Evolutionary conservation across 306 rosid species (phyloP), one percentile per base, ranked within the genome.

Genomic region (Begonia peltatifolia): DNA sequence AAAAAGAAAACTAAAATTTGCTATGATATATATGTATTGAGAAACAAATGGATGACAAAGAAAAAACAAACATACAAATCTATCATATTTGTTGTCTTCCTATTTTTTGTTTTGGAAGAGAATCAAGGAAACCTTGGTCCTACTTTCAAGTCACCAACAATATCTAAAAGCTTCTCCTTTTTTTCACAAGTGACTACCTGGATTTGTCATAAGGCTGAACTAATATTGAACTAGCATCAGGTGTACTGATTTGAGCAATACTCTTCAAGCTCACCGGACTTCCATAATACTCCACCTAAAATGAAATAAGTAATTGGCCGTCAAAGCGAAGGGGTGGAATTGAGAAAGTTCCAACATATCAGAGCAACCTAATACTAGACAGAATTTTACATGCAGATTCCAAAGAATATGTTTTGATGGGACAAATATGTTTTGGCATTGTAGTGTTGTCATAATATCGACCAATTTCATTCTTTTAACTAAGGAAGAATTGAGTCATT

Each of bases 281-380:
- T 56, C 99, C 99, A 63, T 92, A 92, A 68, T 92, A 92, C 54
- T 92, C 96, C 63, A 92, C 99, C 99, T 86, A 73, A 74, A 70
- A 73, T 49, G 69, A 36, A 57, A 52, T 9, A 44, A 44, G 3
- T 2, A 44, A 44, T 6, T 44, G 12, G 14, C 48, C 14, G 14
- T n/a, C 12, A n/a, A n/a, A 44, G n/a, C 48, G 1, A 4, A 30
- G 38, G 38, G 38, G 38, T 30, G 38, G 38, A 30, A 30, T 30
- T 6, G 38, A 20, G 38, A 30, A 4, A 30, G 38, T 30, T 30
- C 7, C 38, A 5, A 30, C 38, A 30, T 7, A 30, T 30, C 38
- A 30, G 38, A 30, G 38, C 48, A 12, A 10, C 14, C 6, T 44
- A 44, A 44, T 44, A 44, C 14, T 44, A 44, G 14, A 14, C 6